phyloP scores from a whole-genome alignment of 1,139 yeast species.

The Schwanniomyces etchellsii region DNA sequence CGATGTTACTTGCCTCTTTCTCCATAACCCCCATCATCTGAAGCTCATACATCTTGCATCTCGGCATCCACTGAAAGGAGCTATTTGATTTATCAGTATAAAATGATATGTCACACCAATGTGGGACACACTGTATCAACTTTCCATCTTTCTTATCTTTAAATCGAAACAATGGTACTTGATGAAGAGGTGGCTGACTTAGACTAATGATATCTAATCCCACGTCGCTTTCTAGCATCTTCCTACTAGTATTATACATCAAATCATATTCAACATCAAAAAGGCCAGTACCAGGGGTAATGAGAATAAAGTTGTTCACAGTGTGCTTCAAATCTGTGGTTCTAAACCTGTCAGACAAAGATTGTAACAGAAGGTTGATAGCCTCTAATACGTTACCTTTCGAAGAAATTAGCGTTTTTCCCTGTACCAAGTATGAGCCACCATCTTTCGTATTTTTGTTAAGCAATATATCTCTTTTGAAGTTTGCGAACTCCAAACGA shows the following conservation, averaged over 20 bases:
- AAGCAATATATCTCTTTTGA: conserved; percentile 65
- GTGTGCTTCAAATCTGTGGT: conserved; percentile 87
- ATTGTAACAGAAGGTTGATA: conserved; percentile 73
- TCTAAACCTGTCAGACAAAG: conserved; percentile 73
- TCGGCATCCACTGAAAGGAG: conserved; percentile 75
- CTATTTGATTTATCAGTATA: conserved; percentile 56
- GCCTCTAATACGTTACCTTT: conserved; percentile 90
- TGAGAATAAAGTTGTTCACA: conserved; percentile 74
- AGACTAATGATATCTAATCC: conserved; percentile 86
- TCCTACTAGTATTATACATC: conserved; percentile 67
- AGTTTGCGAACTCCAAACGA: conserved; percentile 78
- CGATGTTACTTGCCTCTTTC: conserved; percentile 66
- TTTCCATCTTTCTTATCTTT: conserved; percentile 37
- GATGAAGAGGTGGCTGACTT: conserved; percentile 86
- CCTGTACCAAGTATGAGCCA: conserved; percentile 40
- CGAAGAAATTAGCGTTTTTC: conserved; percentile 72
- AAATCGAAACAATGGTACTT: conserved; percentile 83
- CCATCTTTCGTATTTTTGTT: conserved; percentile 13
- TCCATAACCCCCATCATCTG: conserved; percentile 99
- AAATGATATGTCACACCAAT: conserved; percentile 91
- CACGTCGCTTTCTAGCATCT: conserved; percentile 71
- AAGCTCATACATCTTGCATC: conserved; percentile 87
- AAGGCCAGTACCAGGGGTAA: conserved; percentile 90
- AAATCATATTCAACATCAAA: conserved; percentile 87
- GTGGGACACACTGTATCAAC: conserved; percentile 77